phyloP scores from a whole-genome alignment of 108 stramenopile species.

The Nitzschia palea region DNA sequence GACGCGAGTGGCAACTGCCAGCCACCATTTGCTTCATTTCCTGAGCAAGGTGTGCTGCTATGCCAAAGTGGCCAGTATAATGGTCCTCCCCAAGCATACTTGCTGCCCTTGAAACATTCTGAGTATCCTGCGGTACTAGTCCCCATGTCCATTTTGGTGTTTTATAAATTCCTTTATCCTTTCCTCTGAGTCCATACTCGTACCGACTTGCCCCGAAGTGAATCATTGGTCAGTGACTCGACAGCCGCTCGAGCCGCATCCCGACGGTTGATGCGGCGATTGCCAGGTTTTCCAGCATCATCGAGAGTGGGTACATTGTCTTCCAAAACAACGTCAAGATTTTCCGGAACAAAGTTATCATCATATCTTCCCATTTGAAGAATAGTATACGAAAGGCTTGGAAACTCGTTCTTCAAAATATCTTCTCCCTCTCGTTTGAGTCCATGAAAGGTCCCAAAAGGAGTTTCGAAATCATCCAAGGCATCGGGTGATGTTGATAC shows the following conservation, averaged over 20 bases:
- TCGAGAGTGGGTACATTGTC: constrained; percentile 15
- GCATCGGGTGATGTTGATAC: constrained; percentile 69
- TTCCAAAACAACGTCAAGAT: constrained; percentile 44
- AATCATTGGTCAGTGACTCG: constrained; percentile 65
- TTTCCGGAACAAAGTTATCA: constrained; percentile 78
- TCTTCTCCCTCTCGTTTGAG: constrained; percentile 76
- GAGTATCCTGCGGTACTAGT: no score
- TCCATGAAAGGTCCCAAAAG: constrained; percentile 75
- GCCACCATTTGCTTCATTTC: no score
- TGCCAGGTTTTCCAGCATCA: background rate
- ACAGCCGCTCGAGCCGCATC: constrained; percentile 79
- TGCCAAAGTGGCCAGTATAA: no score
- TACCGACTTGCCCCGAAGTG: constrained; percentile 55
- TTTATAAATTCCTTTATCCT: no score
- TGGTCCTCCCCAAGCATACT: no score
- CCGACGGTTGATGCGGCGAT: constrained; percentile 67
- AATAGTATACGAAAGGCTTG: constrained; percentile 40
- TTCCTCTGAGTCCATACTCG: constrained; percentile 32
- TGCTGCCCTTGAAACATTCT: no score
- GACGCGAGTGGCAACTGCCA: no score
- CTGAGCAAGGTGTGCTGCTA: no score
- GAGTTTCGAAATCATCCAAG: constrained; percentile 75
- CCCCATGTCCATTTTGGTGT: no score
- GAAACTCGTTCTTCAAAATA: constrained; percentile 31
- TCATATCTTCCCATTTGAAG: constrained; percentile 75